These are phyloP conservation scores for Chalaropsis ovoidea DNA, from an alignment of 2,329 filamentous ascomycete species.

Conservation along the genomic window DNA sequence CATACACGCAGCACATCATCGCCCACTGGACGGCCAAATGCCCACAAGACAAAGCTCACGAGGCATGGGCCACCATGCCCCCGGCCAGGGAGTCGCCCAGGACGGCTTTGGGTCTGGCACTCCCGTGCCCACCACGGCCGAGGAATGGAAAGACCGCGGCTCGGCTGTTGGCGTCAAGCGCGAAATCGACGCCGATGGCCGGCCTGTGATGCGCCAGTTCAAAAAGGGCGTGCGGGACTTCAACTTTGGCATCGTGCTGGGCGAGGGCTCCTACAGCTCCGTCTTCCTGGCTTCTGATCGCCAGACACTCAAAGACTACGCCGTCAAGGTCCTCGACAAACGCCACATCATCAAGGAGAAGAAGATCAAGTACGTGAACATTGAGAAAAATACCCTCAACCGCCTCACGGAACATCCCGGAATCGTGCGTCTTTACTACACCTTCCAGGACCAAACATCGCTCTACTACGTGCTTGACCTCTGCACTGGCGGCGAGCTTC, in stretches of 20 bases:
- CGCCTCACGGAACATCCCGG: constrained; percentile 92
- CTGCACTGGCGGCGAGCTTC: constrained; percentile 80
- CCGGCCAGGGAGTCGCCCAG: constrained; percentile 31
- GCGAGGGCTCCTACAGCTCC: constrained; percentile 95
- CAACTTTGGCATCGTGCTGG: constrained; percentile 78
- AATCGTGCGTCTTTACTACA: constrained; percentile 94
- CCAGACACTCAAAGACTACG: constrained; percentile 89
- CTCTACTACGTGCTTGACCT: constrained; percentile 95
- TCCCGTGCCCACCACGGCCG: constrained; percentile 50
- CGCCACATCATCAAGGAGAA: constrained; percentile 99
- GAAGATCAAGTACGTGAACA: constrained; percentile 99
- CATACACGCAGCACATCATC: neutral
- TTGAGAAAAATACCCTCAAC: constrained; percentile 96
- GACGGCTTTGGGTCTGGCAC: constrained; percentile 35
- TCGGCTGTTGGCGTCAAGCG: constrained; percentile 75
- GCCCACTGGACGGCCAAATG: constrained; percentile 19
- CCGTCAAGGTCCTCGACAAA: constrained; percentile 96
- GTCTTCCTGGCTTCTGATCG: constrained; percentile 88
- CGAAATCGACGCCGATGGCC: constrained; percentile 76
- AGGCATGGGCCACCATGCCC: constrained; percentile 52
- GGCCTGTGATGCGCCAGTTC: constrained; percentile 68
- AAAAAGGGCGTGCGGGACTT: constrained; percentile 98
- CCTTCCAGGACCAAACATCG: constrained; percentile 92
- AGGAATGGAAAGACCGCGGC: constrained; percentile 92
- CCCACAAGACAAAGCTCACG: constrained; percentile 52